phyloP scores from a whole-genome alignment of 345 rosid species.

The Gynandropsis gynandra region DNA sequence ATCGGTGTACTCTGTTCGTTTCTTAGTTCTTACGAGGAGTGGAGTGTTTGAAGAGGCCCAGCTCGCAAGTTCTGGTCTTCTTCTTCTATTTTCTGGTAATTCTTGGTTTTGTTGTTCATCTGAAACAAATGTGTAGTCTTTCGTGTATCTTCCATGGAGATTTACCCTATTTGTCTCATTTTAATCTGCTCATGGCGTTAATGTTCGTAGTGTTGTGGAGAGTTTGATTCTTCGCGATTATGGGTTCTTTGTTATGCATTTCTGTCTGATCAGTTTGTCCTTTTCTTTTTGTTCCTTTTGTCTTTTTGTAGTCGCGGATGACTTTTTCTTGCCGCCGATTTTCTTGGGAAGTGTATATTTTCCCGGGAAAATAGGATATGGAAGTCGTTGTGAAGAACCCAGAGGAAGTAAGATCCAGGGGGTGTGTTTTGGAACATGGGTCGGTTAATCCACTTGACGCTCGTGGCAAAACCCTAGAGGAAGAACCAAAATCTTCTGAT shows the following conservation, averaged over 20 bases:
- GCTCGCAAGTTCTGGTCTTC: constrained; percentile 5
- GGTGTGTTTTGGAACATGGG: constrained; percentile 10
- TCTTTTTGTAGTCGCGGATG: constrained; percentile 4
- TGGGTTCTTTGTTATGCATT: neutral
- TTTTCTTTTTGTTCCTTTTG: constrained; percentile 10
- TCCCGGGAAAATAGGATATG: constrained; percentile 20
- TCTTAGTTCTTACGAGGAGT: constrained; percentile 7
- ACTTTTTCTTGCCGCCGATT: constrained; percentile 10
- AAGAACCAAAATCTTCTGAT: constrained; percentile 1
- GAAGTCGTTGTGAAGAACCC: constrained; percentile 23
- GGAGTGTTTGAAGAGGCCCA: neutral
- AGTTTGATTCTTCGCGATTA: neutral
- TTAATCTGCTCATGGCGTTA: neutral
- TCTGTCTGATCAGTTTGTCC: constrained; percentile 14
- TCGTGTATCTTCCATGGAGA: neutral
- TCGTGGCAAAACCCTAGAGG: constrained; percentile 21
- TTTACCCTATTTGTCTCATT: neutral
- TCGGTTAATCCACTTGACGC: constrained; percentile 14
- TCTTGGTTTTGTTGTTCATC: neutral
- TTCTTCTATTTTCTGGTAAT: constrained; percentile 16
- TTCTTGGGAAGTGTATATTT: constrained; percentile 14
- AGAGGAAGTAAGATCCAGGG: constrained; percentile 16
- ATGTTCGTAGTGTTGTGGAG: neutral
- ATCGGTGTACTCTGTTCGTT: neutral
- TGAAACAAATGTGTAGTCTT: neutral